phyloP scores from a whole-genome alignment of 768 basidiomycete genomes.

The Leccinum rimulosum region DNA sequence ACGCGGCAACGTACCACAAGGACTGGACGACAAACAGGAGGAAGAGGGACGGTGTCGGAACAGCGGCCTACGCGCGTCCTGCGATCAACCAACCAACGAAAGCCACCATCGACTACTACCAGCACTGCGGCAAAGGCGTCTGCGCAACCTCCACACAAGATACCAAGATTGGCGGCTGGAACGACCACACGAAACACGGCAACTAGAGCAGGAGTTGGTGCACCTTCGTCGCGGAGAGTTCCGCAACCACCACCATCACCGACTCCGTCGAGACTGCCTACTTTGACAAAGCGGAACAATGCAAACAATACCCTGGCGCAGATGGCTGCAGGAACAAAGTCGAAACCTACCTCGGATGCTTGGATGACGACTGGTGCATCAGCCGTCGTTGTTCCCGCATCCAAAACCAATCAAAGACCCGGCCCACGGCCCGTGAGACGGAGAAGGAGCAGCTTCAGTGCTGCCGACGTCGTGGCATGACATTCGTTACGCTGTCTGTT shows the following conservation, averaged over 20 bases:
- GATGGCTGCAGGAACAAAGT: conserved; percentile 40
- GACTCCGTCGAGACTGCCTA: conserved; percentile 75
- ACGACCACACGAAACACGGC: conserved; percentile 49
- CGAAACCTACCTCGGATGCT: conserved; percentile 45
- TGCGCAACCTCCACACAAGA: conserved; percentile 59
- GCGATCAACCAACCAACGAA: conserved; percentile 59
- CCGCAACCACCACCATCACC: conserved; percentile 58
- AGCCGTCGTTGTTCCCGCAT: conserved; percentile 68
- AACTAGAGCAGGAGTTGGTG: conserved; percentile 29
- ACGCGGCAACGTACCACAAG: conserved; percentile 36
- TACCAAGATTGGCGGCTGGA: conserved; percentile 60
- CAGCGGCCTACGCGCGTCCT: conserved; percentile 74
- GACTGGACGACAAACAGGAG: conserved; percentile 36
- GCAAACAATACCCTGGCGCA: conserved; percentile 48
- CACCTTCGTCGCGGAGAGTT: conserved; percentile 35
- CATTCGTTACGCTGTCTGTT: conserved; percentile 2
- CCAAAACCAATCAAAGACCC: conserved; percentile 67
- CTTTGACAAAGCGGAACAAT: conserved; percentile 57
- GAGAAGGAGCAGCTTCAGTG: conserved; percentile 83
- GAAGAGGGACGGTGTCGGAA: conserved; percentile 62
- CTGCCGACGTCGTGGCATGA: conserved; percentile 81
- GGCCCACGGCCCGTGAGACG: conserved; percentile 70
- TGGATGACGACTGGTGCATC: conserved; percentile 77
- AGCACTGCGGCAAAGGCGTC: conserved; percentile 39
- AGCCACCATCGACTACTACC: conserved; percentile 41